Conservation (phyloP, 768 basidiomycete species). For the Russula lepida region DNA sequence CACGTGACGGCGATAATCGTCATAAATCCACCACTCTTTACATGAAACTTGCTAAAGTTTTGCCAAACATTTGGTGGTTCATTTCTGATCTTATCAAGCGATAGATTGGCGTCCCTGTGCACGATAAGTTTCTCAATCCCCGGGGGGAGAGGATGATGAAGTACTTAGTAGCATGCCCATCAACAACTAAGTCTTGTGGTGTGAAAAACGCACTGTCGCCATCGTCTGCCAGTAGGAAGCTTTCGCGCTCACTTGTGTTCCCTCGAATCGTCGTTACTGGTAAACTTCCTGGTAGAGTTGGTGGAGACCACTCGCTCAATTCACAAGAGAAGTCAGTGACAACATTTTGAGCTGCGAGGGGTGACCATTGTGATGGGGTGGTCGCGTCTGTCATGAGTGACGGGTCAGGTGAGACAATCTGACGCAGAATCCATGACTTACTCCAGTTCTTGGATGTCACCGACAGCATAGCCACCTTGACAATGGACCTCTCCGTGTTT, state of each 20-base stretch:
- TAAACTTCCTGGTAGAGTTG: not conserved
- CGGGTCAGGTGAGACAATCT: not conserved
- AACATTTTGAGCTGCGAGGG: not conserved
- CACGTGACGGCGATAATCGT: not conserved
- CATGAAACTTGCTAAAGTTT: not conserved
- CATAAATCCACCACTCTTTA: not conserved
- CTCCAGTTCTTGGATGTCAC: not conserved
- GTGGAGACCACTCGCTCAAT: no score
- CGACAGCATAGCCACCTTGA: not conserved
- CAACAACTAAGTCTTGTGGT: not conserved
- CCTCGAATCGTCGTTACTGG: not conserved
- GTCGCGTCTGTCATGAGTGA: not conserved
- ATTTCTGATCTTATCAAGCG: not conserved
- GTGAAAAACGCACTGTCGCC: no score
- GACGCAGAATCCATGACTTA: not conserved
- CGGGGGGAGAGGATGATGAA: not conserved
- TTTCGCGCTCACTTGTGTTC: not conserved
- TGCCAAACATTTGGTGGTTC: not conserved
- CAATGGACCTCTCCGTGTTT: not conserved
- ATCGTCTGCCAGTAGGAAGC: not conserved
- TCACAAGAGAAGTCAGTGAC: not conserved
- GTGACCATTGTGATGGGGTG: no score
- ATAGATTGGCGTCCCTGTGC: no score
- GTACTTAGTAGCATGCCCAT: not conserved
- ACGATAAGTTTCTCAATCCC: not conserved